phyloP scores from a whole-genome alignment of 2,329 filamentous ascomycete genomes.

The Calonectria multiphialidica region DNA sequence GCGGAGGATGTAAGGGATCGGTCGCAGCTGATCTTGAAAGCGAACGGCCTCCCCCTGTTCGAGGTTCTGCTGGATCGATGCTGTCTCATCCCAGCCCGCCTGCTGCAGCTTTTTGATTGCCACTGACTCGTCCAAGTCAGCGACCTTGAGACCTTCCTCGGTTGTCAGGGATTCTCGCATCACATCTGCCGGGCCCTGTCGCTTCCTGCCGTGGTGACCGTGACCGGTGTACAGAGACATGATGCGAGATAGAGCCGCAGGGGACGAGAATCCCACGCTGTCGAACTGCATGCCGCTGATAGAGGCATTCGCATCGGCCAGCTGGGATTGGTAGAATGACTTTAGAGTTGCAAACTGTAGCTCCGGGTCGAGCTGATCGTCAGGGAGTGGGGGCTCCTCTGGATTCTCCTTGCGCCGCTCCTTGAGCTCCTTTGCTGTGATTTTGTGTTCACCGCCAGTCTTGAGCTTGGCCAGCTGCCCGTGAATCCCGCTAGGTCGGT shows the following conservation, averaged over 20 bases:
- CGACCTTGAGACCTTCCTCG: conserved; percentile 78
- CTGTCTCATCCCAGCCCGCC: conserved; percentile 74
- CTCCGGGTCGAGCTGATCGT: conserved; percentile 69
- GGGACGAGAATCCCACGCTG: conserved; percentile 74
- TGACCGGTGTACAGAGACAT: conserved; percentile 89
- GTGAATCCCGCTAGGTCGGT: conserved; percentile 88
- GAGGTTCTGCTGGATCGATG: conserved; percentile 61
- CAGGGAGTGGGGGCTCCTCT: conserved; percentile 51
- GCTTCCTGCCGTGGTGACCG: conserved; percentile 71
- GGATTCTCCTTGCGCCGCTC: conserved; percentile 63
- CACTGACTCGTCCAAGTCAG: conserved; percentile 71
- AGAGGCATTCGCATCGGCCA: conserved; percentile 71
- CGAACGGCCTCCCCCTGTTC: conserved; percentile 66
- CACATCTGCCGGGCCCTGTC: conserved; percentile 74
- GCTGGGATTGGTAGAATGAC: conserved; percentile 84
- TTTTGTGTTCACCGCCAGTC: conserved; percentile 66
- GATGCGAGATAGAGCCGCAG: conserved; percentile 85
- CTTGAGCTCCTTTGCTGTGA: conserved; percentile 64
- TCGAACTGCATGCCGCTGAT: conserved; percentile 59
- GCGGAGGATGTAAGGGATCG: conserved; percentile 84
- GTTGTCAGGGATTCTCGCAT: conserved; percentile 84
- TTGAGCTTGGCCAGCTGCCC: conserved; percentile 81
- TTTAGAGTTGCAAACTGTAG: conserved; percentile 81
- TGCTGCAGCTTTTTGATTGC: conserved; percentile 71
- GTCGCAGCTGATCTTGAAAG: conserved; percentile 82